These are phyloP conservation scores for Babesia caballi DNA, from an alignment of 169 alveolate genomes.

Conservation along the genomic window DNA sequence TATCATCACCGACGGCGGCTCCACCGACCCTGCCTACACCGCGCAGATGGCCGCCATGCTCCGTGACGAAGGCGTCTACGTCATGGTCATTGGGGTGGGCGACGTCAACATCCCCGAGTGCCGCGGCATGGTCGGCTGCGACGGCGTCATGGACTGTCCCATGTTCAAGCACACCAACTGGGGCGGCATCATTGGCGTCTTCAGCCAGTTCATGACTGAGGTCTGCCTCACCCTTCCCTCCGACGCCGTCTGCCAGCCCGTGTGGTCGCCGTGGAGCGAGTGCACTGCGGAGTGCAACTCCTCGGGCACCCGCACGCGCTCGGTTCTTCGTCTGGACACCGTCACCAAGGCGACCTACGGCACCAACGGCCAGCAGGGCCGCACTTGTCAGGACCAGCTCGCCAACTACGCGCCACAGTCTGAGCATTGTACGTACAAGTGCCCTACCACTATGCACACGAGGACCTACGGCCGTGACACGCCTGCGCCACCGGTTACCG, in stretches of 20 bases:
- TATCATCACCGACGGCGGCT: slow-evolving; percentile 61
- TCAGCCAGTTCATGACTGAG: slow-evolving; percentile 43
- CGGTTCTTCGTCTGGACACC: slow-evolving; percentile 14
- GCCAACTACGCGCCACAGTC: slow-evolving; percentile 8
- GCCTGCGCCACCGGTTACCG: neutral
- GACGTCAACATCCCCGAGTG: slow-evolving; percentile 40
- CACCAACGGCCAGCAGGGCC: slow-evolving; percentile 46
- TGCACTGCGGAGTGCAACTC: slow-evolving; percentile 46
- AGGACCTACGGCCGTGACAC: neutral
- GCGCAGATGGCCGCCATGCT: slow-evolving; percentile 55
- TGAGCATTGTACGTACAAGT: slow-evolving; percentile 33
- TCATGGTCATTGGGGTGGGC: slow-evolving; percentile 65
- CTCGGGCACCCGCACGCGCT: slow-evolving; percentile 26
- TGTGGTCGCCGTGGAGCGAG: slow-evolving; percentile 63
- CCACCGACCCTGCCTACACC: slow-evolving; percentile 43
- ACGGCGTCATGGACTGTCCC: slow-evolving; percentile 41
- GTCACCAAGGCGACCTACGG: slow-evolving; percentile 24
- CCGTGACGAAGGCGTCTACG: slow-evolving; percentile 59
- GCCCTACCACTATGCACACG: neutral
- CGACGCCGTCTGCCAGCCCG: slow-evolving; percentile 56
- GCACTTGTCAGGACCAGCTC: slow-evolving; percentile 46
- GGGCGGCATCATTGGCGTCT: slow-evolving; percentile 41
- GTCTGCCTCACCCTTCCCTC: slow-evolving; percentile 57
- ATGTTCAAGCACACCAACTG: slow-evolving; percentile 60
- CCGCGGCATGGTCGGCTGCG: slow-evolving; percentile 59